Evolutionary conservation across 441 rosid genomes (phyloP).

Genomic region (Adansonia madagascariensis): DNA sequence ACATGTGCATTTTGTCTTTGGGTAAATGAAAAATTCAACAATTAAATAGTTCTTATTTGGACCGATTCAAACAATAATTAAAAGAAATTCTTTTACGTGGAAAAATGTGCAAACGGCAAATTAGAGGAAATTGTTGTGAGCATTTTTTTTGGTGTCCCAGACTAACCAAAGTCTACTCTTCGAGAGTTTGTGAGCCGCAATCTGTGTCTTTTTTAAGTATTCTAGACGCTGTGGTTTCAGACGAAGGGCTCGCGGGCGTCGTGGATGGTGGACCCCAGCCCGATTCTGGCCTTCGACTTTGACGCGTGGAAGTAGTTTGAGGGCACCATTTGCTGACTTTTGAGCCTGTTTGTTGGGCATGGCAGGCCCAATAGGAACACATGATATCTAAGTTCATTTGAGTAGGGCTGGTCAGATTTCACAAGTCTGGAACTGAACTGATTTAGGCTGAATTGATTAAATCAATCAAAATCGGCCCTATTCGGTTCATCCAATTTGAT

Average conservation of each 20-base stretch:
- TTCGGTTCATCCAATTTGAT: too few relatives aligned
- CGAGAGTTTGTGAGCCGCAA: background rate
- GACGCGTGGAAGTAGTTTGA: background rate
- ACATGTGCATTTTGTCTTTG: background rate
- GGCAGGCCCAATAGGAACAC: too few relatives aligned
- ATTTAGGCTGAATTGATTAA: too few relatives aligned
- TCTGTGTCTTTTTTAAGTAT: background rate
- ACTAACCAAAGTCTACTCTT: background rate
- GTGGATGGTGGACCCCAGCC: background rate
- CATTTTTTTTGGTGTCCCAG: too few relatives aligned
- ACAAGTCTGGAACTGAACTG: too few relatives aligned
- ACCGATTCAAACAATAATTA: constrained; percentile 16
- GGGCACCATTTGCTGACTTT: background rate
- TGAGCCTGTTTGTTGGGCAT: too few relatives aligned
- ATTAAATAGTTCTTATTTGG: background rate
- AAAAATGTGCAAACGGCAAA: background rate
- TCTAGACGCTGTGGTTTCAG: background rate
- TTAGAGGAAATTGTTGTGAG: background rate
- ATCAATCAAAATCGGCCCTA: too few relatives aligned
- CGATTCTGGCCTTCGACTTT: too few relatives aligned
- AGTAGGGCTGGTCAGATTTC: too few relatives aligned
- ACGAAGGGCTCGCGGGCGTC: background rate
- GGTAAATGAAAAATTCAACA: background rate
- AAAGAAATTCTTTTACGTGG: background rate
- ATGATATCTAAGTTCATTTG: too few relatives aligned